Conservation (phyloP, 2,329 filamentous ascomycete genomes). For the Phyllosticta ampelicida region DNA sequence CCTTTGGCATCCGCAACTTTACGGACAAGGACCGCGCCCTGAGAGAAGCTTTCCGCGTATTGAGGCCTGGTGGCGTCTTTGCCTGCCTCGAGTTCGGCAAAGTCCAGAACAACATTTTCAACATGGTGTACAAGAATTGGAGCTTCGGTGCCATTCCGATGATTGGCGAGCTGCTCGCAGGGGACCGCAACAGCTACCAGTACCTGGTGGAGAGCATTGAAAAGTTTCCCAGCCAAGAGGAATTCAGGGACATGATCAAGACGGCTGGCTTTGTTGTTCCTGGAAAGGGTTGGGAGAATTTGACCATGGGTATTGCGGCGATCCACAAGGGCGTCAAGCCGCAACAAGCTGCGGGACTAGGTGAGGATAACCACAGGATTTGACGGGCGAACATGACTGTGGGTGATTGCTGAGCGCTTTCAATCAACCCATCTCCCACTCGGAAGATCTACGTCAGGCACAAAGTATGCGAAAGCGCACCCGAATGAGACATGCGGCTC, state of each 20-base stretch:
- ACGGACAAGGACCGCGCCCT: conserved; percentile 79
- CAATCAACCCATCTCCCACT: neutral
- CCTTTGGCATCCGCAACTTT: conserved; percentile 96
- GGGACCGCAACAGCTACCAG: conserved; percentile 92
- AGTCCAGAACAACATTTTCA: conserved; percentile 65
- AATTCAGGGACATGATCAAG: conserved; percentile 74
- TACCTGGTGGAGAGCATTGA: conserved; percentile 98
- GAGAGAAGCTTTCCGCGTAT: conserved; percentile 71
- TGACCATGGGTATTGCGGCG: conserved; percentile 85
- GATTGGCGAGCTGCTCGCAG: conserved; percentile 89
- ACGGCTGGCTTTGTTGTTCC: conserved; percentile 78
- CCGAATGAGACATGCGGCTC: neutral
- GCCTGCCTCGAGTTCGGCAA: conserved; percentile 94
- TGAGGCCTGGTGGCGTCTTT: conserved; percentile 92
- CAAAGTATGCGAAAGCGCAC: neutral
- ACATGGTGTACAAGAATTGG: conserved; percentile 88
- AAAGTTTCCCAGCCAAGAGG: conserved; percentile 73
- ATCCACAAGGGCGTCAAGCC: conserved; percentile 97
- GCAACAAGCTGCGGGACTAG: neutral
- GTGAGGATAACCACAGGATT: neutral
- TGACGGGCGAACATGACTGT: neutral
- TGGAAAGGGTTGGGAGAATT: conserved; percentile 63
- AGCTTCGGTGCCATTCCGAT: conserved; percentile 89
- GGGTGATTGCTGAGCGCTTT: neutral
- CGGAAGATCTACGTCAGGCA: neutral